Evolutionary conservation across 257 asterid genomes (phyloP).

Genomic region (Plectranthus barbatus): DNA sequence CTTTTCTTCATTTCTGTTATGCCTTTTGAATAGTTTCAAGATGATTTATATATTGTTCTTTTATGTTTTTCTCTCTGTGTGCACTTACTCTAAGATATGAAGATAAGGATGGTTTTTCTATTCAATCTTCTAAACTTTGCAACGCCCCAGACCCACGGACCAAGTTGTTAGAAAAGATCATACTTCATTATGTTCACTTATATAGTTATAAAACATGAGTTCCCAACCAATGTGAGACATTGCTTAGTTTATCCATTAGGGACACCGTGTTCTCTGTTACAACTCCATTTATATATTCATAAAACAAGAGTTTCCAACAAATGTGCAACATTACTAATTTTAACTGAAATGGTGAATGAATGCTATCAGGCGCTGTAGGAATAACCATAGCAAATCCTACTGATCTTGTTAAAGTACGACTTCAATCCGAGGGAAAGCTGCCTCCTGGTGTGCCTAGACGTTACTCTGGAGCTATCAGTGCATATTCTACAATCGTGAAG

Average conservation of each 20-base stretch:
- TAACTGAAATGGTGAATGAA: too few species aligned
- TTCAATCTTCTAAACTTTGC: neutral
- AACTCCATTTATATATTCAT: too few species aligned
- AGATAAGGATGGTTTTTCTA: neutral
- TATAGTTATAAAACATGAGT: too few species aligned
- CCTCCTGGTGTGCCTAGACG: slow-evolving; percentile 94
- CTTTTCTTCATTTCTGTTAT: neutral
- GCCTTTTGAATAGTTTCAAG: neutral
- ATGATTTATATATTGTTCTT: neutral
- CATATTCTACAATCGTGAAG: slow-evolving; percentile 76
- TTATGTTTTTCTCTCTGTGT: neutral
- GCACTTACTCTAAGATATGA: neutral
- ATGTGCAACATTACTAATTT: too few species aligned
- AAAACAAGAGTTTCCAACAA: too few species aligned
- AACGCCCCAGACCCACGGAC: too few species aligned
- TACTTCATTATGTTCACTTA: too few species aligned
- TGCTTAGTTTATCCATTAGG: too few species aligned
- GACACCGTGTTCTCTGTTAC: too few species aligned
- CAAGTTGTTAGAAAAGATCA: too few species aligned
- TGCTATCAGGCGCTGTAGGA: slow-evolving; percentile 65
- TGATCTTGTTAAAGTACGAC: slow-evolving; percentile 95
- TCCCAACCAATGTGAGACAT: too few species aligned
- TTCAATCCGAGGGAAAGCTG: slow-evolving; percentile 94
- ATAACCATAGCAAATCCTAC: slow-evolving; percentile 90
- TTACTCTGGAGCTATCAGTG: slow-evolving; percentile 90